Conservation (phyloP, 345 rosid genomes). For the Gossypium ekmanianum region DNA sequence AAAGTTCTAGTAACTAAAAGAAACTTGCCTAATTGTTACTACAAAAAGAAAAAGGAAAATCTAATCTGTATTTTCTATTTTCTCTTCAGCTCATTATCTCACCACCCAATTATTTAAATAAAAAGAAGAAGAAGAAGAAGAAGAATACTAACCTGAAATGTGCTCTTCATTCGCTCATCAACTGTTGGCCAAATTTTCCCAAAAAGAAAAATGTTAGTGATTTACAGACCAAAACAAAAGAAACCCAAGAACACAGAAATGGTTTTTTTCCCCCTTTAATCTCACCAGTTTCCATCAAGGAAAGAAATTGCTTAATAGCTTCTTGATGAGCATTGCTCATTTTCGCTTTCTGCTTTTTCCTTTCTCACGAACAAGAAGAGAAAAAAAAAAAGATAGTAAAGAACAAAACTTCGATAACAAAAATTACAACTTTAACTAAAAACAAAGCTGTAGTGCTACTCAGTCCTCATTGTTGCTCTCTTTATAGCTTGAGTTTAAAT, state of each 20-base stretch:
- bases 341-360: constrained; percentile 4
- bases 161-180: constrained; percentile 58
- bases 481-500: constrained; percentile 1
- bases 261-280: neutral
- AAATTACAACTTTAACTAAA: neutral
- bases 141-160: constrained; percentile 56
- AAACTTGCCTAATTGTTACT: neutral
- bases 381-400: neutral
- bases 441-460: neutral
- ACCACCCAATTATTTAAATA: constrained; percentile 13
- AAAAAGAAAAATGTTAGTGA: constrained; percentile 9
- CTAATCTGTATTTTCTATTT: neutral
- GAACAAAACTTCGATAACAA: neutral
- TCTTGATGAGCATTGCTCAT: constrained; percentile 63
- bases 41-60: neutral
- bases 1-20: neutral
- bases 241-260: neutral
- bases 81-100: neutral
- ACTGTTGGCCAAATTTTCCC: constrained; percentile 35
- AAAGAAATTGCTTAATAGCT: constrained; percentile 63
- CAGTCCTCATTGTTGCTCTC: neutral
- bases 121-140: constrained; percentile 5
- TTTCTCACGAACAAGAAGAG: constrained; percentile 7
- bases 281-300: constrained; percentile 73
- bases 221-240: constrained; percentile 25